These are phyloP conservation scores for Apophysomyces trapeziformis DNA, from an alignment of 371 early-diverging fungal genomes.

Conservation along the genomic window DNA sequence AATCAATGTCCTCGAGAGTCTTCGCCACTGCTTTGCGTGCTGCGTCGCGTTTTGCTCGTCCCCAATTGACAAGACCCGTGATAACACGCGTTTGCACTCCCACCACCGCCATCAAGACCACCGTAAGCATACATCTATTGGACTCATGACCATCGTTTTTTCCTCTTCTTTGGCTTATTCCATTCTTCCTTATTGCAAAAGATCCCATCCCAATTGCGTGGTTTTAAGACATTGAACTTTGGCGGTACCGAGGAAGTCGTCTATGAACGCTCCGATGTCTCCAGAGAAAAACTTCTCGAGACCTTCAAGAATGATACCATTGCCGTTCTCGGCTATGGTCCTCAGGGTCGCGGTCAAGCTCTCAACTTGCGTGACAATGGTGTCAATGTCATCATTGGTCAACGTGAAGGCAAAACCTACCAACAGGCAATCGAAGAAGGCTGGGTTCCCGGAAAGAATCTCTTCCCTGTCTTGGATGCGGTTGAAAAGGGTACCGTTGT, in stretches of 20 bases:
- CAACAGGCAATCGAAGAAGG: slow-evolving; percentile 94
- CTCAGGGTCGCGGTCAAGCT: slow-evolving; percentile 96
- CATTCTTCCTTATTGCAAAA: neutral
- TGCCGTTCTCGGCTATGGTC: slow-evolving; percentile 97
- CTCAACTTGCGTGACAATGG: slow-evolving; percentile 97
- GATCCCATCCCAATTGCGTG: slow-evolving; percentile 66
- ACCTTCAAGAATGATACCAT: slow-evolving; percentile 94
- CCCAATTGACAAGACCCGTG: slow-evolving; percentile 33
- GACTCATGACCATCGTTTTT: neutral
- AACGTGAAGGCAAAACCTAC: slow-evolving; percentile 93
- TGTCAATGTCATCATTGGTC: slow-evolving; percentile 94
- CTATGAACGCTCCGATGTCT: slow-evolving; percentile 95
- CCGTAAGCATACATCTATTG: neutral
- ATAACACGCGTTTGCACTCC: slow-evolving; percentile 24
- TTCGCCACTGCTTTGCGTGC: slow-evolving; percentile 49
- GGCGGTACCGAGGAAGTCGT: slow-evolving; percentile 93
- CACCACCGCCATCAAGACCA: slow-evolving; percentile 14
- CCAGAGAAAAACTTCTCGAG: slow-evolving; percentile 87
- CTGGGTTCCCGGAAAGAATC: slow-evolving; percentile 95
- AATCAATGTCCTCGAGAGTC: slow-evolving; percentile 44
- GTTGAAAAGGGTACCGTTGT: slow-evolving; percentile 89
- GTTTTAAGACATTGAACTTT: slow-evolving; percentile 93
- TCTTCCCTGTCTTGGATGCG: slow-evolving; percentile 94
- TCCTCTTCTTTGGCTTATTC: neutral
- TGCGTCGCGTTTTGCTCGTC: slow-evolving; percentile 44